phyloP scores from a whole-genome alignment of 2,329 filamentous ascomycete species.

The Colletotrichum costaricense region DNA sequence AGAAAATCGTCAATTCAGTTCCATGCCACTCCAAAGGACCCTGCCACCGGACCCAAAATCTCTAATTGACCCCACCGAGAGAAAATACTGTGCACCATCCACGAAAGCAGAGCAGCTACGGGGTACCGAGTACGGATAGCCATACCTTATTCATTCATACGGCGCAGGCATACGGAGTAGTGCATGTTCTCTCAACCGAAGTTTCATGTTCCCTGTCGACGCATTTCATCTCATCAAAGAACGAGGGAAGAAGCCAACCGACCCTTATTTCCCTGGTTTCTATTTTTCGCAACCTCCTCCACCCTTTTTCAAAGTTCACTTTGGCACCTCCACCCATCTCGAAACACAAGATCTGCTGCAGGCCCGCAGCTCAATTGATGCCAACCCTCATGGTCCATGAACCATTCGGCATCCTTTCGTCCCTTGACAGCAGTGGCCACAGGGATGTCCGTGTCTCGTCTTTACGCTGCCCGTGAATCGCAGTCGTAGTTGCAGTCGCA shows the following conservation, averaged over 20 bases:
- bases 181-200: slow-evolving; percentile 14
- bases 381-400: not conserved
- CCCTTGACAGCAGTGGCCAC: not conserved
- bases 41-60: not conserved
- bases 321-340: slow-evolving; percentile 17
- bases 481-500: slow-evolving; percentile 1
- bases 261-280: slow-evolving; percentile 2
- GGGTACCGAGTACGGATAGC: not conserved
- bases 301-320: not conserved
- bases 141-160: not conserved
- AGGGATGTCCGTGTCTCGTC: slow-evolving; percentile 14
- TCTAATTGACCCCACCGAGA: not conserved
- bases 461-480: slow-evolving; percentile 2
- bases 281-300: slow-evolving; percentile 30
- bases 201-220: slow-evolving; percentile 31
- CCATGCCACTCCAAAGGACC: not conserved
- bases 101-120: not conserved
- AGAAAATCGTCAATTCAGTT: not conserved
- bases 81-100: not conserved
- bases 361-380: slow-evolving; percentile 15
- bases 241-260: not conserved
- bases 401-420: slow-evolving; percentile 3
- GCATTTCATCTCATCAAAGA: slow-evolving; percentile 25
- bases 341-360: slow-evolving; percentile 34
- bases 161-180: not conserved